Percentiles rank a stretch among this genome's conserved stretches.
Conservation (phyloP, 257 asterid genomes). For the Gynochthodes officinalis region DNA sequence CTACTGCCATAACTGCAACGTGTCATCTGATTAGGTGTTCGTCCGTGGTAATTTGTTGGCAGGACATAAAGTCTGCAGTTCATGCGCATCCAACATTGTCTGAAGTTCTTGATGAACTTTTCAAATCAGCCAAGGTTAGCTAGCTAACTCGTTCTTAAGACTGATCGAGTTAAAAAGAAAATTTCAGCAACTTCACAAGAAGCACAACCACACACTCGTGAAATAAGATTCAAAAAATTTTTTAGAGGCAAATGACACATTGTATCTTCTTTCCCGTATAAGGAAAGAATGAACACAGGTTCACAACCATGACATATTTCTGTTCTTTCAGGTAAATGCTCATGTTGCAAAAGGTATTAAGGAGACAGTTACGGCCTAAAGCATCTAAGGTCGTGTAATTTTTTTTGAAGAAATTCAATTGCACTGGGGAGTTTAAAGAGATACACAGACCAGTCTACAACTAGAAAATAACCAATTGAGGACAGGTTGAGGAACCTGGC, state of each 20-base stretch:
- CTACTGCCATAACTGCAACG: not conserved
- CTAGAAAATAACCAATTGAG: not conserved
- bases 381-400: not conserved
- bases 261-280: too few species aligned
- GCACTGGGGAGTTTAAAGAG: not conserved
- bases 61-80: constrained; percentile 85
- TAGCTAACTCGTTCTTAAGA: too few species aligned
- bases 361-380: constrained; percentile 31
- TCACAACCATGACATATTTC: too few species aligned
- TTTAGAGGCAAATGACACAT: too few species aligned
- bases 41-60: too few species aligned
- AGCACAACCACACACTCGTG: too few species aligned
- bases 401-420: constrained; percentile 1
- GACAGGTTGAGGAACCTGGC: too few species aligned
- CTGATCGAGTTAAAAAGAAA: too few species aligned
- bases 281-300: too few species aligned
- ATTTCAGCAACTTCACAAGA: too few species aligned
- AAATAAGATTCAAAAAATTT: too few species aligned
- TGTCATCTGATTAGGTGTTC: not conserved
- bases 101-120: constrained; percentile 89
- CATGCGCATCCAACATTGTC: constrained; percentile 97
- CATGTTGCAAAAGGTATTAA: constrained; percentile 11
- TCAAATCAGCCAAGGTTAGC: constrained; percentile 89
- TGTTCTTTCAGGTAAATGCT: constrained; percentile 23
- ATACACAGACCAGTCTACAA: not conserved